Evolutionary conservation across 352 stramenopile species (phyloP), one percentile per base, ranked within the genome.

Genomic region (Globisporangium cederbergense): DNA sequence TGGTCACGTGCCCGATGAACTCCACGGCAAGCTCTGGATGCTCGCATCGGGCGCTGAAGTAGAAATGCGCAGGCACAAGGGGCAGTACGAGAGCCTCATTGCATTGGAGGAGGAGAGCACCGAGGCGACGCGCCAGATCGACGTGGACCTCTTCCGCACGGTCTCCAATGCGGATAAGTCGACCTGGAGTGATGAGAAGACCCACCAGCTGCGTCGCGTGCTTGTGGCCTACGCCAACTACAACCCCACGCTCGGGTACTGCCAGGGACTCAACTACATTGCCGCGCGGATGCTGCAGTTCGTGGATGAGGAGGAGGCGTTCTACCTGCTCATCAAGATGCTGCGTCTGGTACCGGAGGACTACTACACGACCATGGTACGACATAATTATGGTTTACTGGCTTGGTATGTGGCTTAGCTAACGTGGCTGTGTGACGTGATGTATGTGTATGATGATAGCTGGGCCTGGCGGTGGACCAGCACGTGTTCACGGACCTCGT

Each of bases 191-290:
- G 74, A 89, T 0, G 81, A 83, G 28, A 88, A 91, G 58, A 85
- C 77, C 8, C 65, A 73, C 16, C 87, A 87, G 74, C 84, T 97
- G 74, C 83, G 86, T 1, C 76, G 82, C 10, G 75, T 97, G 47
- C 73, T 97, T n/a, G 78, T 96, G 16, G 88, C 89, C 10, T 96
- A 96, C 55, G 87, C 86, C 6, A 81, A 80, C 14, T 88, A 88
- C 68, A 95, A 96, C 65, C 81, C 84, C 14, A 78, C 74, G 58
- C 68, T 96, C 4, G 88, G 87, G 3, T 97, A 97, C 69, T 96
- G 88, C 60, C 89, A 97, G 60, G 89, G 89, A 4, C 58, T 97
- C 47, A 97, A 97, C 73, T 95, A 93, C 64, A 92, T 97, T 58
- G 88, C 89, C 20, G 79, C 84, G 18, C 74, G 85, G 46, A 72